Conservation (phyloP, 345 rosid genomes). For the Hibiscus tridactylites region DNA sequence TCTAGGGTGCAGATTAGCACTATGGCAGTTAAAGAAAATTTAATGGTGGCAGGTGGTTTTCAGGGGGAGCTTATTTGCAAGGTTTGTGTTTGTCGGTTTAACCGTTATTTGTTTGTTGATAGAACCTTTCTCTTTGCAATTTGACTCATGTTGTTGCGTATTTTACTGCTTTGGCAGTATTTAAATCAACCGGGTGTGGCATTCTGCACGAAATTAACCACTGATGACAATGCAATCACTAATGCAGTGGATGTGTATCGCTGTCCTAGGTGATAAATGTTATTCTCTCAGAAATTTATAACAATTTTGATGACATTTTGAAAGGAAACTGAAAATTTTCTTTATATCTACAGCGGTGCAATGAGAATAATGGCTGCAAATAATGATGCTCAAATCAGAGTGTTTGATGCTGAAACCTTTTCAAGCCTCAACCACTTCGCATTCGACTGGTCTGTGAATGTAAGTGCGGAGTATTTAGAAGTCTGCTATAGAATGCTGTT, state of each 20-base stretch:
- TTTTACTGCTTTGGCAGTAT: constrained; percentile 30
- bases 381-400: constrained; percentile 62
- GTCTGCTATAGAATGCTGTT: not conserved
- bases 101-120: not conserved
- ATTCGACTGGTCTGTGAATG: constrained; percentile 84
- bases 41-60: constrained; percentile 84
- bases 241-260: constrained; percentile 68
- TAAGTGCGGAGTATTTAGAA: constrained; percentile 24
- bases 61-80: constrained; percentile 92
- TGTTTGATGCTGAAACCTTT: constrained; percentile 56
- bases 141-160: not conserved
- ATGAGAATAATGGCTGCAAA: constrained; percentile 58
- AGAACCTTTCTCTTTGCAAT: not conserved
- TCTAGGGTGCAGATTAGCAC: constrained; percentile 90
- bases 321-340: not conserved
- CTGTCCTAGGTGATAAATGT: constrained; percentile 29
- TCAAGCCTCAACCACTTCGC: constrained; percentile 40
- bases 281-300: not conserved
- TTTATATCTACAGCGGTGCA: constrained; percentile 45
- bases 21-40: constrained; percentile 68
- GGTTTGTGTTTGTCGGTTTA: constrained; percentile 28
- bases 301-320: not conserved
- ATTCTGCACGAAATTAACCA: constrained; percentile 58
- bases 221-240: constrained; percentile 76
- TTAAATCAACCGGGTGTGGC: constrained; percentile 56